Evolutionary conservation across 495 filamentous ascomycete species (phyloP), one percentile per base, ranked within the genome.

Genomic region (Penicillium nucicola): DNA sequence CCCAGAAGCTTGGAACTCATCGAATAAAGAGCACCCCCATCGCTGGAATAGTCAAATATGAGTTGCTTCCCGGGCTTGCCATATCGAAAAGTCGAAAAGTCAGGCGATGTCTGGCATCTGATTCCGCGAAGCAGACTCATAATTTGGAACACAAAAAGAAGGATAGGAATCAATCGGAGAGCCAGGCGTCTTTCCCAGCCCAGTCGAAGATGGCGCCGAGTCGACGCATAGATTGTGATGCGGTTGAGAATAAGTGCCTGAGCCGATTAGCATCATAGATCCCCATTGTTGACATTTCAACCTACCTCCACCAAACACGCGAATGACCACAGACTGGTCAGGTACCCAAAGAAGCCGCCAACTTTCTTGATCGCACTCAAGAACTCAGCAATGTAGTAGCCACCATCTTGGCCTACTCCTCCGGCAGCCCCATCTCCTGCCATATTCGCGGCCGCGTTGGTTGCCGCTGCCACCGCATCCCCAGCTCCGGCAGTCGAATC

Each of bases 271-370:
- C 34, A 25, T 32, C 32, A 40, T 40, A 15, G 5, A 22, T 8
- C 5, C 10, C 25, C 25, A 28, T 8, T 12, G 36, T 40, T 13
- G 11, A 17, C 5, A n/a, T 35, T 13, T 4, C 14, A 10, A 6
- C 70, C 64, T 58, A 86, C 84, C 67, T 90, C 86, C 34, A 85
- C 77, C 47, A 98, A 81, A 64, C 90, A 96, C 42, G 81, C 79
- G 42, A 98, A 69, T 4, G 93, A 92, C 95, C 95, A 98, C 53
- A 88, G 89, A 65, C 91, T 95, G 0, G 91, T 96, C 34, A 92
- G 73, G 64, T 97, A 98, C 37, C 84, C 85, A 63, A 97, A 95
- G 25, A 98, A 80, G 31, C 90, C 90, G 8, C 89, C 87, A n/a
- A 97, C 68, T 13, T 86, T 85, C 46, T 77, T 62, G 35, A 81